Conservation (phyloP, 2,329 filamentous ascomycete species). For the Acarospora socialis region DNA sequence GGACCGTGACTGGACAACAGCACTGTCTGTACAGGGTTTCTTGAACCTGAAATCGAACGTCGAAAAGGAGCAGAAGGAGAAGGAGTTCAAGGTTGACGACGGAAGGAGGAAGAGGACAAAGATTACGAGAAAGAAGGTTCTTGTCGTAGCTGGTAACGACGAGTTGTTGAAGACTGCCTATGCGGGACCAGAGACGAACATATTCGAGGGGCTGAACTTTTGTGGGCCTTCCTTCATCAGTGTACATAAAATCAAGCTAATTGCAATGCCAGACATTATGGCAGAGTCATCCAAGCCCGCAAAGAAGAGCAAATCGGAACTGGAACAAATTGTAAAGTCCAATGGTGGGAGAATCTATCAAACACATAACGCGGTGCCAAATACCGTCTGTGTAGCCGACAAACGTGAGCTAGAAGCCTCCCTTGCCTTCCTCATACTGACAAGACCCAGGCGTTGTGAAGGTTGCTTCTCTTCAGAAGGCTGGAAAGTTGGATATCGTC, state of each 20-base stretch:
- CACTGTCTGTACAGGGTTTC: slow-evolving; percentile 67
- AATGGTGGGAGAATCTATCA: slow-evolving; percentile 73
- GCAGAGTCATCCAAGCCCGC: slow-evolving; percentile 56
- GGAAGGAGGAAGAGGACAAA: slow-evolving; percentile 48
- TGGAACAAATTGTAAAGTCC: slow-evolving; percentile 69
- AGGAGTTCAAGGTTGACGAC: slow-evolving; percentile 59
- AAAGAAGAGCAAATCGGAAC: slow-evolving; percentile 62
- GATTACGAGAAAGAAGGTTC: slow-evolving; percentile 50
- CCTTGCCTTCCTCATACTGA: slow-evolving; percentile 5
- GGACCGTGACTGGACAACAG: slow-evolving; percentile 75
- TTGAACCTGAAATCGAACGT: slow-evolving; percentile 52
- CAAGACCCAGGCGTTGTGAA: slow-evolving; percentile 48
- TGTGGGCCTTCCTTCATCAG: slow-evolving; percentile 29
- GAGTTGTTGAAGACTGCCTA: slow-evolving; percentile 36
- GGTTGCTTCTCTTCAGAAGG: slow-evolving; percentile 68
- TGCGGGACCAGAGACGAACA: slow-evolving; percentile 41
- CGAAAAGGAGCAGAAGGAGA: slow-evolving; percentile 57
- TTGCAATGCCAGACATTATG: slow-evolving; percentile 42
- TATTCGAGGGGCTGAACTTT: slow-evolving; percentile 68
- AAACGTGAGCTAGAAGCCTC: slow-evolving; percentile 36
- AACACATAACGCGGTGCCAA: slow-evolving; percentile 45
- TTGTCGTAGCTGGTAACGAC: slow-evolving; percentile 57
- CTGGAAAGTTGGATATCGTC: slow-evolving; percentile 55
- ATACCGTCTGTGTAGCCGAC: slow-evolving; percentile 64
- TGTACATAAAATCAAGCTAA: slow-evolving; percentile 8